Conservation (phyloP, 163 green algal species). For the Scenedesmus sp. region DNA sequence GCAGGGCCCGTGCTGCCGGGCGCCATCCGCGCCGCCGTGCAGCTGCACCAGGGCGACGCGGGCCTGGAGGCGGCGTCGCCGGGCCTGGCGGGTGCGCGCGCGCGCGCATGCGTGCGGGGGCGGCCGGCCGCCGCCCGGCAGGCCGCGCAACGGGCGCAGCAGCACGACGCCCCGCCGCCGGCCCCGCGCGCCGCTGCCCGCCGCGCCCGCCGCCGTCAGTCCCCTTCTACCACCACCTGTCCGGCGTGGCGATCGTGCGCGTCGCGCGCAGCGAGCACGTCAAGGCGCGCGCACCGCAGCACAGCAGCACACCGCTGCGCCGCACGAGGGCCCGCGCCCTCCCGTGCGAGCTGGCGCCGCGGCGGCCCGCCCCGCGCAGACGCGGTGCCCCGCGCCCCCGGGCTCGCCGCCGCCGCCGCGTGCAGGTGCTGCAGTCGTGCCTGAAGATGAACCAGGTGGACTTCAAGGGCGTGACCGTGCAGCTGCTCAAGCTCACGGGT, state of each 20-base stretch:
- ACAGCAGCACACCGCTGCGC: too few relatives aligned
- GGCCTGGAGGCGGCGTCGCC: conserved; percentile 9
- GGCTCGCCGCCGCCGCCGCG: neutral
- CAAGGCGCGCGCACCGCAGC: too few relatives aligned
- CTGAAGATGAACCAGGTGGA: conserved; percentile 23
- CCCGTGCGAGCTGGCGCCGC: too few relatives aligned
- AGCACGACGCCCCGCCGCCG: too few relatives aligned
- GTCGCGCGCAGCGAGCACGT: conserved; percentile 15
- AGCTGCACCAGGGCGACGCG: conserved; percentile 12
- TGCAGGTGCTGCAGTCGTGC: conserved; percentile 19
- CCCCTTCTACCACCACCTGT: conserved; percentile 16
- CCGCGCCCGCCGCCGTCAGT: too few relatives aligned
- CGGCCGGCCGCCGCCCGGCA: too few relatives aligned
- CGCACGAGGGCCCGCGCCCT: too few relatives aligned
- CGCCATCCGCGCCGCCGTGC: conserved; percentile 8
- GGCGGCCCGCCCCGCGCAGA: too few relatives aligned
- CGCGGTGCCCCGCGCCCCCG: too few relatives aligned
- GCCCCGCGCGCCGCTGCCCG: too few relatives aligned
- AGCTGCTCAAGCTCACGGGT: conserved; percentile 36
- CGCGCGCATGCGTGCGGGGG: too few relatives aligned
- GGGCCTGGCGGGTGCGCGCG: conserved; percentile 6
- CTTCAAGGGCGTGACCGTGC: conserved; percentile 23
- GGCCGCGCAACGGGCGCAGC: too few relatives aligned
- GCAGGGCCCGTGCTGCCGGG: conserved; percentile 13
- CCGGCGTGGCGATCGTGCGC: conserved; percentile 24